phyloP scores from a whole-genome alignment of 2,329 filamentous ascomycete species.

The Immersiporthe knoxdaviesiana region DNA sequence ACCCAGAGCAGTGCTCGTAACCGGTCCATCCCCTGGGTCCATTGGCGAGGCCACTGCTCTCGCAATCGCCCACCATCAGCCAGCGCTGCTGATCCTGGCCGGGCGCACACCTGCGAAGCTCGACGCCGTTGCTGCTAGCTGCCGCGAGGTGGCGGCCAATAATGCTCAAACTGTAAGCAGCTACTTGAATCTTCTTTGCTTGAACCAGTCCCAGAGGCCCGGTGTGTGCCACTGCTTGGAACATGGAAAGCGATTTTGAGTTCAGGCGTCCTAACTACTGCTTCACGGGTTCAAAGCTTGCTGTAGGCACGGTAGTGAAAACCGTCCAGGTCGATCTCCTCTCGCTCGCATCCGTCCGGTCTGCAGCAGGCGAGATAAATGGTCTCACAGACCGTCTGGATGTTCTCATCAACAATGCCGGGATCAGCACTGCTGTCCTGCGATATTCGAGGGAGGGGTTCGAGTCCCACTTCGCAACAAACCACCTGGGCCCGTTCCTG shows the following conservation, averaged over 20 bases:
- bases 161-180: conserved; percentile 7
- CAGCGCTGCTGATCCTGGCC: conserved; percentile 43
- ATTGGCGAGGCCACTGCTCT: conserved; percentile 42
- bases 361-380: conserved; percentile 34
- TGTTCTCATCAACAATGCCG: conserved; percentile 49
- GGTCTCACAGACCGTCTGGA: conserved; percentile 41
- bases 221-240: neutral
- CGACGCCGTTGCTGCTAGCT: conserved; percentile 35
- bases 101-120: conserved; percentile 42
- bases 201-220: conserved; percentile 9
- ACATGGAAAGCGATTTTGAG: neutral
- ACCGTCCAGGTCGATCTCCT: conserved; percentile 37
- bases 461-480: conserved; percentile 41
- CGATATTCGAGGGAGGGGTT: conserved; percentile 38
- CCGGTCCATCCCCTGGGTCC: conserved; percentile 42
- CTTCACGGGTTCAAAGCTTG: neutral
- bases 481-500: conserved; percentile 41
- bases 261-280: neutral
- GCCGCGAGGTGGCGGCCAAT: conserved; percentile 20
- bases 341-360: conserved; percentile 38
- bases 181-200: neutral
- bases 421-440: conserved; percentile 46
- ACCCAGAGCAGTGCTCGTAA: conserved; percentile 41
- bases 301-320: conserved; percentile 33
- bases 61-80: conserved; percentile 40